Evolutionary conservation across 2,329 filamentous ascomycete genomes (phyloP), one percentile per base, ranked within the genome.

Genomic region (Trichoderma sp.): DNA sequence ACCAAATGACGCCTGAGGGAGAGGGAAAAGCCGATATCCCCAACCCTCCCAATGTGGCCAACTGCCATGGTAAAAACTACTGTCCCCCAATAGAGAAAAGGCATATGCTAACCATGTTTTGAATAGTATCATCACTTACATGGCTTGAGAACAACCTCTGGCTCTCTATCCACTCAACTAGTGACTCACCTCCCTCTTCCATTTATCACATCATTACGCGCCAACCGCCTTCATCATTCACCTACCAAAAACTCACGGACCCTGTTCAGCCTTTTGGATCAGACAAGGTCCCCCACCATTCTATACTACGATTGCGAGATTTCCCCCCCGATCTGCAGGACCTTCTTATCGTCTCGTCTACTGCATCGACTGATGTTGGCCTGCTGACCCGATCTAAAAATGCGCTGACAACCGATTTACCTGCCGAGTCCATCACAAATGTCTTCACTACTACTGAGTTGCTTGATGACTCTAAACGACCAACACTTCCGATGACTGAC

Each of bases 111-210:
- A 74, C 57, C 28, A 21, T 7, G 24, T 9, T 24, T 28, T 1
- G 6, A 39, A 8, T 34, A 91, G 93, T 97, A 3, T 93, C 94
- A 4, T 92, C 92, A 18, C 86, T 99, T 53, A 87, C 88, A 47
- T 99, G 97, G 96, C 86, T 98, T 24, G 93, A 96, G 78, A 97
- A 96, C 76, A 84, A 97, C 76, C 84, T 95, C 2, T 97, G 98
- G 79, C 85, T 98, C 58, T 86, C 91, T 70, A 88, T 96, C 26
- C 92, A 98, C 81, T 93, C 92, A n/a, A 84, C 87, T 34, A 87
- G 86, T 73, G 85, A 86, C 70, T 84, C 86, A 30, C 84, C 86
- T 9, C 88, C 90, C 6, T 82, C 88, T 30, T 94, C 93, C 1
- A 86, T 87, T n/a, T 97, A 94, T 78, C 91, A 97, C 79, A 85